These are phyloP conservation scores for barley (Hordeum vulgare) DNA, from an alignment of 176 grass and related monocot genomes.

Conservation along the genomic window DNA sequence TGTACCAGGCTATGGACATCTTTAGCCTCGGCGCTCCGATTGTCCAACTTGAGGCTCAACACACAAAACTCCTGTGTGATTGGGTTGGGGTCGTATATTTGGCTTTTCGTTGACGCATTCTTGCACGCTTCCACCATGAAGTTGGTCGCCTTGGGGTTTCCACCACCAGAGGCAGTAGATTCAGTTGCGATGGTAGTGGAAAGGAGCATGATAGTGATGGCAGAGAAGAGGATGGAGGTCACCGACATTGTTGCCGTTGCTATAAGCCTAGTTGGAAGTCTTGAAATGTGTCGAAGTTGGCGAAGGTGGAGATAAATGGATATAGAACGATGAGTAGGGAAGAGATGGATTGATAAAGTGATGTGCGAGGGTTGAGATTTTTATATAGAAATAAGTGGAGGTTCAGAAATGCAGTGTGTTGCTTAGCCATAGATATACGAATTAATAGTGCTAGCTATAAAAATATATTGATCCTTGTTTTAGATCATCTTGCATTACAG, in stretches of 20 bases:
- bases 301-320: background rate
- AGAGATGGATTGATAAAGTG: background rate
- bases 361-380: background rate
- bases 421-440: background rate
- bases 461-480: background rate
- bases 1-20: background rate
- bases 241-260: background rate
- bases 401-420: background rate
- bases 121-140: background rate
- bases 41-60: background rate
- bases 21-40: background rate
- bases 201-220: background rate
- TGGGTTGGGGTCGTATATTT: background rate
- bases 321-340: background rate
- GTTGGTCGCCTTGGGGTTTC: background rate
- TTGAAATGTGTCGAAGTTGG: background rate
- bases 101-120: background rate
- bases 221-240: background rate
- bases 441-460: background rate
- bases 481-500: background rate
- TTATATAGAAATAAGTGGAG: background rate
- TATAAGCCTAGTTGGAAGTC: background rate
- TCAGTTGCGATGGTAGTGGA: background rate
- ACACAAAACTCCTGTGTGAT: background rate
- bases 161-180: background rate